Evolutionary conservation across 805 yeast species (phyloP), one percentile per base, ranked within the genome.

Genomic region (Pichia rugopelliculosa): DNA sequence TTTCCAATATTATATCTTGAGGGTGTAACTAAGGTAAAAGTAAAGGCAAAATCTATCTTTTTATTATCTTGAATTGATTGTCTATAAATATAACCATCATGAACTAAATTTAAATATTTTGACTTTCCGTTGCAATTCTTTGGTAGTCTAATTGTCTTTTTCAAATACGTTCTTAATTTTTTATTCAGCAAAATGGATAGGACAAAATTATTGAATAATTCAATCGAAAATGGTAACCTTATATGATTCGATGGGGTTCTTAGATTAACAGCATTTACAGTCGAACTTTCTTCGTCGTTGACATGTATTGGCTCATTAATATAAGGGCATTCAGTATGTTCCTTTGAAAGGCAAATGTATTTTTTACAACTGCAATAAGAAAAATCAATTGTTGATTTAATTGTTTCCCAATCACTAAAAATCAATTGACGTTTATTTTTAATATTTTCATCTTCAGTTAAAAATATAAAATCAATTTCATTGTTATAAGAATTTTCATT

Each of bases 31-130:
- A 47, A 20, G 12, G 46, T 37, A 17, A 47, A 47, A 9, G 49
- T 47, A n/a, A 47, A 47, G 2, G 39, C 43, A 39, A 47, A 47
- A 47, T 47, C 49, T 15, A 47, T n/a, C 15, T 42, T 37, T 17
- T 12, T 18, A 6, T 17, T 8, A 25, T 26, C 18, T 21, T n/a
- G 13, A 20, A 36, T 41, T 15, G 37, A 4, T 3, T 45, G 45
- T 8, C 26, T 36, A 36, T 45, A 45, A 34, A 45, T 36, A 12
- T 36, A 25, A 36, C 48, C 48, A 25, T 45, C 48, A 12, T 41
- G 44, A 21, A 41, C 23, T 12, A 41, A 22, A 27, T 41, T 45
- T 11, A 40, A 3, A 25, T 24, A 36, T 15, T 37, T 34, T n/a
- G 33, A 24, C 7, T 11, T 24, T 22, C 41, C 38, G 12, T 42